Evolutionary conservation across 1,284 basidiomycete genomes (phyloP).

Genomic region (Fomitopsis pinicola): DNA sequence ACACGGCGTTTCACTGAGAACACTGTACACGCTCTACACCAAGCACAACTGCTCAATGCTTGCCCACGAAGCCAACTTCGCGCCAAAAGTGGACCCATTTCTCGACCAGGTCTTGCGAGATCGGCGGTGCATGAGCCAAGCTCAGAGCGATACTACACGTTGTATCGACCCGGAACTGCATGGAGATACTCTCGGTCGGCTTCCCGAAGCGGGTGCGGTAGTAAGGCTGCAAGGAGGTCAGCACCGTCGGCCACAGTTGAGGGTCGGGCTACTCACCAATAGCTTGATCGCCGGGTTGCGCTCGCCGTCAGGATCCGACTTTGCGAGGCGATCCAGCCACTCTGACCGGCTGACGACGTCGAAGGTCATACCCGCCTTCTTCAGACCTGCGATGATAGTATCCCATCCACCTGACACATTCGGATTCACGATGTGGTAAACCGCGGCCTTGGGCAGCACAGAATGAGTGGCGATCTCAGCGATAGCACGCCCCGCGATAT

Average conservation of each 20-base stretch:
- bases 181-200: background rate
- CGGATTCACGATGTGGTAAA: conserved; percentile 49
- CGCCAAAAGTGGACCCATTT: conserved; percentile 12
- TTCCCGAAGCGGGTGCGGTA: conserved; percentile 8
- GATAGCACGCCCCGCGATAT: conserved; percentile 49
- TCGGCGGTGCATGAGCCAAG: conserved; percentile 1
- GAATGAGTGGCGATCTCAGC: conserved; percentile 35
- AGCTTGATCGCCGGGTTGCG: conserved; percentile 11
- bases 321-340: conserved; percentile 44
- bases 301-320: conserved; percentile 25
- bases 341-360: conserved; percentile 36
- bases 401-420: conserved; percentile 35
- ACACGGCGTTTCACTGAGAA: no score
- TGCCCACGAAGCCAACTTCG: conserved; percentile 3
- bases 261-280: background rate
- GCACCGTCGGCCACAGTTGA: background rate
- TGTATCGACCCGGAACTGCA: conserved; percentile 5
- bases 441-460: conserved; percentile 16
- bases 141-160: conserved; percentile 6
- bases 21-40: no score
- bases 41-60: background rate
- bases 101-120: conserved; percentile 6
- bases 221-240: conserved; percentile 3
- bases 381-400: conserved; percentile 39
- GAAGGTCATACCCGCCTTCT: conserved; percentile 38